Evolutionary conservation across 805 yeast species (phyloP), one percentile per base, ranked within the genome.

Genomic region (Teunomyces funiuensis): DNA sequence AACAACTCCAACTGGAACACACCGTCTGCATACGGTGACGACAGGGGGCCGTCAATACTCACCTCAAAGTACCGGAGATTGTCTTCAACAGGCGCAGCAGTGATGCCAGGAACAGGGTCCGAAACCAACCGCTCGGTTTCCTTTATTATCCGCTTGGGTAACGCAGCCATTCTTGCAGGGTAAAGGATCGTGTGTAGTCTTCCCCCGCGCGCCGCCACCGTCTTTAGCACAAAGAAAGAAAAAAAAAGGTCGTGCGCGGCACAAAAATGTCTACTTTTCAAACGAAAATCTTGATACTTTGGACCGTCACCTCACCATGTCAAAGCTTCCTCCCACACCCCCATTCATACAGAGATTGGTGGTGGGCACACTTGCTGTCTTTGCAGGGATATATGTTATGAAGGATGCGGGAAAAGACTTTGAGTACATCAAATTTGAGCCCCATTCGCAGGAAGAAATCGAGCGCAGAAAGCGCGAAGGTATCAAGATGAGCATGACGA

Each of bases 51-150:
- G 45, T 87, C 88, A 46, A 93, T 84, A 2, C 87, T 80, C 18
- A 93, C 99, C 50, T 88, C 87, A 57, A 93, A 93, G 62, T 91
- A 88, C 52, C 99, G 79, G 50, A 93, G 71, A 63, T 93, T 93
- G 49, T 90, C 97, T 43, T 91, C 98, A 45, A 87, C 95, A 5
- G 99, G 99, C 20, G 73, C 77, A 2, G 98, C 99, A 0, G 83
- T 77, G 54, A 93, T 93, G 2, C 98, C 99, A 3, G 97, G 95
- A 1, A 91, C 98, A 1, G 99, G 98, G 55, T 93, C 99, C 28
- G 88, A 82, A 17, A 84, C 84, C 29, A 93, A 71, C 48, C 97
- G 75, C 60, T 93, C 97, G 8, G 98, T 91, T 67, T 93, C 99
- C 83, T 90, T 89, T 51, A 91, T 87, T 52, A 91, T 91, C 71